These are phyloP conservation scores for Salix udensis DNA, from an alignment of 345 rosid species.

Conservation along the genomic window DNA sequence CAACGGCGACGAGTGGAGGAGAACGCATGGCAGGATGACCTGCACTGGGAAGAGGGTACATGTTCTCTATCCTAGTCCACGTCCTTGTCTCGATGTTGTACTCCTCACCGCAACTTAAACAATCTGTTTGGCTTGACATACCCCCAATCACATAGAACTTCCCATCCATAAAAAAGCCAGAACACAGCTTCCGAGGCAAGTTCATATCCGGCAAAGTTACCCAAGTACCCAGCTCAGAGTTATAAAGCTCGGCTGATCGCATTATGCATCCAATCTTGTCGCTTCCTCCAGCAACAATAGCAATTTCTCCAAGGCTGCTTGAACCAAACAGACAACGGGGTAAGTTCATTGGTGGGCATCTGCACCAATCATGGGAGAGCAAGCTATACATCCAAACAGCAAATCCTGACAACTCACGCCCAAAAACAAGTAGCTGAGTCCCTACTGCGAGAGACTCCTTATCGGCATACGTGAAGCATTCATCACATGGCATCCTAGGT, in stretches of 20 bases:
- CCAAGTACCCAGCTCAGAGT: constrained; percentile 63
- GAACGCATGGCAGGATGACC: constrained; percentile 62
- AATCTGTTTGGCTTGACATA: constrained; percentile 56
- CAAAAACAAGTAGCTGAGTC: constrained; percentile 67
- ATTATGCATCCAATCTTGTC: constrained; percentile 55
- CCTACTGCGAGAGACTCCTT: constrained; percentile 81
- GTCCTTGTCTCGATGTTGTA: constrained; percentile 54
- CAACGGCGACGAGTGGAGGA: constrained; percentile 79
- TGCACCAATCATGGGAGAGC: constrained; percentile 52
- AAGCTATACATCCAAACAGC: constrained; percentile 75
- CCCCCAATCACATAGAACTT: constrained; percentile 80
- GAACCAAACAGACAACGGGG: constrained; percentile 82
- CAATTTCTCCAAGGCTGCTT: constrained; percentile 57
- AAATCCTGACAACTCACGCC: constrained; percentile 62
- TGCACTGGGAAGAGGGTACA: constrained; percentile 76
- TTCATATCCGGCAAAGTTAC: constrained; percentile 64
- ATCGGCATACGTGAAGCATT: constrained; percentile 72
- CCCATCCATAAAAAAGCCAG: constrained; percentile 81
- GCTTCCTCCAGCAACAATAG: constrained; percentile 71
- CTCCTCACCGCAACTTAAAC: constrained; percentile 69
- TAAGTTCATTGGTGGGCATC: constrained; percentile 64
- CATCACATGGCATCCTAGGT: constrained; percentile 81
- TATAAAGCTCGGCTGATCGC: constrained; percentile 65
- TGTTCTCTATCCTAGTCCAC: constrained; percentile 65
- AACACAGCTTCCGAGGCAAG: constrained; percentile 66